phyloP scores from a whole-genome alignment of 495 filamentous ascomycete species.

The Hypoxylon rickii region DNA sequence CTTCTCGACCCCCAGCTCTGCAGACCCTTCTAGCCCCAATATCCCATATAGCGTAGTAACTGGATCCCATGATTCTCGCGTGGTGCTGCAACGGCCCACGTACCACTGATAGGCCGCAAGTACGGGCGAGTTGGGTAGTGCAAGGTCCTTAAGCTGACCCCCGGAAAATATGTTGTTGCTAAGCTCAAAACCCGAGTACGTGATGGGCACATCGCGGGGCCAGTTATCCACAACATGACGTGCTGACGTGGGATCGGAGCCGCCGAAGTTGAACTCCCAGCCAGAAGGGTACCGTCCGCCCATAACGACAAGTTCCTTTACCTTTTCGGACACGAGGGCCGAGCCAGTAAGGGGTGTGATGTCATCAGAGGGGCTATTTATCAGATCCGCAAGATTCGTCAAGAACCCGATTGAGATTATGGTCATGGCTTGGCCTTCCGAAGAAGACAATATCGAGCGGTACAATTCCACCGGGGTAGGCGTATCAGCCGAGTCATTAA shows the following conservation, averaged over 20 bases:
- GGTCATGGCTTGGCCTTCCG: constrained; percentile 44
- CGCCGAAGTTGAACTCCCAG: constrained; percentile 50
- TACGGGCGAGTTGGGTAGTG: constrained; percentile 42
- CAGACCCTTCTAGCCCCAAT: constrained; percentile 40
- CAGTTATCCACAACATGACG: constrained; percentile 49
- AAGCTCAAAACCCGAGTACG: constrained; percentile 45
- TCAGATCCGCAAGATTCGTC: constrained; percentile 47
- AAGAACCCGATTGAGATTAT: constrained; percentile 52
- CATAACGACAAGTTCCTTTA: constrained; percentile 52
- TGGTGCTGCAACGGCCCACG: constrained; percentile 25
- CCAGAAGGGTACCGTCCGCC: constrained; percentile 52
- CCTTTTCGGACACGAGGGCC: constrained; percentile 46
- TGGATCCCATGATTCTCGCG: constrained; percentile 50
- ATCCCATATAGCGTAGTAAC: constrained; percentile 51
- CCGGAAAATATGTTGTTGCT: constrained; percentile 44
- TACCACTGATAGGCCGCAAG: constrained; percentile 44
- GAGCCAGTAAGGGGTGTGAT: constrained; percentile 41
- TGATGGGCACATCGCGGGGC: constrained; percentile 35
- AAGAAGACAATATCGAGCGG: constrained; percentile 43
- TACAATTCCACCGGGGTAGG: constrained; percentile 51
- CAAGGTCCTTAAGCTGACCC: constrained; percentile 38
- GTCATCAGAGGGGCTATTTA: constrained; percentile 44
- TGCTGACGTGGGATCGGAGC: constrained; percentile 37
- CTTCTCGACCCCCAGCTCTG: constrained; percentile 30
- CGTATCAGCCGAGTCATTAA: constrained; percentile 42